Conservation (phyloP, 2,329 filamentous ascomycete species). For the Fusarium sambucinum region DNA sequence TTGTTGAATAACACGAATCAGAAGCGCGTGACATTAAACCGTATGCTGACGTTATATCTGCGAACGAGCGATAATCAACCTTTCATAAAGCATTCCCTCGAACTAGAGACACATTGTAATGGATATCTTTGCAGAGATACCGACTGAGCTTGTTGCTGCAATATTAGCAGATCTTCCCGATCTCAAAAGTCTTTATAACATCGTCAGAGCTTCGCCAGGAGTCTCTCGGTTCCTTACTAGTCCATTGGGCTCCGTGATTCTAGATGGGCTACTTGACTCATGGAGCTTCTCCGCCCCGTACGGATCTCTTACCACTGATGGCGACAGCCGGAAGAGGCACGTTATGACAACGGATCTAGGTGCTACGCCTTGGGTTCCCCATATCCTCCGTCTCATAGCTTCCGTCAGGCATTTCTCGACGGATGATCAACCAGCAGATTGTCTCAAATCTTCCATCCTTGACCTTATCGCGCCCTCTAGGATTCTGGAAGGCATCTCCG, state of each 20-base stretch:
- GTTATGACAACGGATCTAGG: neutral
- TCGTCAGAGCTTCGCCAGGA: constrained; percentile 8
- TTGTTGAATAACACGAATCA: neutral
- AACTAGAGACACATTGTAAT: neutral
- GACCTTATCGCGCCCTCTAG: constrained; percentile 16
- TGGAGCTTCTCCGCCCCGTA: neutral
- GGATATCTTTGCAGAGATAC: constrained; percentile 24
- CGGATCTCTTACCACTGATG: neutral
- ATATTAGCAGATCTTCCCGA: constrained; percentile 17
- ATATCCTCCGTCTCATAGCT: constrained; percentile 27
- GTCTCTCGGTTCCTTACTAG: constrained; percentile 22
- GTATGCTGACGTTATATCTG: neutral
- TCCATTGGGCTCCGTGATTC: constrained; percentile 10
- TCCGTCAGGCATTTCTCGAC: constrained; percentile 7
- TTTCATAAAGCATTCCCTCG: neutral
- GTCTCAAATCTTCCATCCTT: constrained; percentile 9
- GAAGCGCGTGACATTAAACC: neutral
- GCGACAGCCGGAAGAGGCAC: neutral
- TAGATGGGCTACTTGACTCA: constrained; percentile 23
- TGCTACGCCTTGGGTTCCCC: constrained; percentile 24
- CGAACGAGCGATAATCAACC: no score
- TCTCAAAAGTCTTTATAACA: constrained; percentile 13
- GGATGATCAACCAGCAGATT: neutral
- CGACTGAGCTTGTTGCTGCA: constrained; percentile 22
- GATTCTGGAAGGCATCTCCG: neutral